Evolutionary conservation across 192 early-diverging fungal genomes (phyloP).

Genomic region (Nowakowskiella sp.): DNA sequence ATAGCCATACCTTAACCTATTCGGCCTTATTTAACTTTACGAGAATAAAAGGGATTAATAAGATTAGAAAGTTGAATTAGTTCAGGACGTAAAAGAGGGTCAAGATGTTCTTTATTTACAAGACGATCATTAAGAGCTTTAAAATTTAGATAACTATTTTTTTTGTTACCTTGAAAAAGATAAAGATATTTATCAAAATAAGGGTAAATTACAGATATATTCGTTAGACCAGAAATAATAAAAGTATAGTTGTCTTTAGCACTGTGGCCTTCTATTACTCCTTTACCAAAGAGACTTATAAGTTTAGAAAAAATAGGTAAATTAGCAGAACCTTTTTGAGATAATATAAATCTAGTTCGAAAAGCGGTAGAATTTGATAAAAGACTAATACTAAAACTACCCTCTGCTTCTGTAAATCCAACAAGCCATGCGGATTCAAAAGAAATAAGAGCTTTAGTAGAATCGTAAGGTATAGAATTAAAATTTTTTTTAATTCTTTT

Average conservation of each 20-base stretch:
- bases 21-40: not conserved
- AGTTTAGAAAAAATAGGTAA: not conserved
- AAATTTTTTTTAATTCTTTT: slow-evolving; percentile 4
- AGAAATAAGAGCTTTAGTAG: slow-evolving; percentile 19
- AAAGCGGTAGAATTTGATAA: not conserved
- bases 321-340: not conserved
- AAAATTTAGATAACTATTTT: not conserved
- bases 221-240: not conserved
- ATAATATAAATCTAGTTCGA: not conserved
- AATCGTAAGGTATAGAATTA: slow-evolving; percentile 7
- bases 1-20: not conserved
- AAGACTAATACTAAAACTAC: not conserved
- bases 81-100: not conserved
- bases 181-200: not conserved
- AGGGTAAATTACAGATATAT: not conserved
- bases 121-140: not conserved
- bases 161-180: slow-evolving; percentile 1
- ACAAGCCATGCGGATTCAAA: not conserved
- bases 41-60: not conserved
- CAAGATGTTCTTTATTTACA: not conserved
- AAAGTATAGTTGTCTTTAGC: not conserved
- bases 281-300: not conserved
- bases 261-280: not conserved
- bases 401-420: not conserved
- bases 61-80: not conserved